These are phyloP conservation scores for Salix viminalis DNA, from an alignment of 345 rosid species.

Conservation along the genomic window DNA sequence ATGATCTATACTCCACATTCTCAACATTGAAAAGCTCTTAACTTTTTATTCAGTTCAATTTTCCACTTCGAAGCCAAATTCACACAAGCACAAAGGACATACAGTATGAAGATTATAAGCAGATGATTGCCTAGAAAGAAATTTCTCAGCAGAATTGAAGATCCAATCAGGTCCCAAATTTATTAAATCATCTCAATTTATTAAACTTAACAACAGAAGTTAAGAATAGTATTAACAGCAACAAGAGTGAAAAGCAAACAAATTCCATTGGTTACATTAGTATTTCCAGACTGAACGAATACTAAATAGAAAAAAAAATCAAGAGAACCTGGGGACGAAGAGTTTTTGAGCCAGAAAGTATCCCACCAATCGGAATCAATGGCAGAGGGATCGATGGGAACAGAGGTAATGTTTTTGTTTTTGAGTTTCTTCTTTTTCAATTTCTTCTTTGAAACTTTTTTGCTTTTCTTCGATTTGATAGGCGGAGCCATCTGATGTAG, in stretches of 20 bases:
- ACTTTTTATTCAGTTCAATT: background rate
- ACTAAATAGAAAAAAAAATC: background rate
- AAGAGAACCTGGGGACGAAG: constrained; percentile 53
- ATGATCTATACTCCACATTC: background rate
- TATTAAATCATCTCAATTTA: background rate
- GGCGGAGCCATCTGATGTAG: constrained; percentile 44
- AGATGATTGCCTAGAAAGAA: background rate
- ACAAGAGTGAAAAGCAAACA: background rate
- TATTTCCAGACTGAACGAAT: background rate
- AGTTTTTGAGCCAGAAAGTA: constrained; percentile 69
- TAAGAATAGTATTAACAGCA: background rate
- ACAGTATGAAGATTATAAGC: background rate
- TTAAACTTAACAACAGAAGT: background rate
- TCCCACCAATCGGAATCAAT: constrained; percentile 93
- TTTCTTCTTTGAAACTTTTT: constrained; percentile 53
- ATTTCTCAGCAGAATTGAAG: background rate
- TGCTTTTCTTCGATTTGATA: constrained; percentile 50
- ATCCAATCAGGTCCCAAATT: background rate
- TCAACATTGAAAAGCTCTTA: background rate
- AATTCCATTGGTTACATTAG: background rate
- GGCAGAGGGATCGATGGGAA: constrained; percentile 63
- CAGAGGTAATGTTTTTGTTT: constrained; percentile 18
- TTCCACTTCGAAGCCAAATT: background rate
- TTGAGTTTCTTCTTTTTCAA: constrained; percentile 47
- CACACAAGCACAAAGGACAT: background rate